phyloP scores from a whole-genome alignment of 208 protist genomes.

The Leptomonas pyrrhocoris region DNA sequence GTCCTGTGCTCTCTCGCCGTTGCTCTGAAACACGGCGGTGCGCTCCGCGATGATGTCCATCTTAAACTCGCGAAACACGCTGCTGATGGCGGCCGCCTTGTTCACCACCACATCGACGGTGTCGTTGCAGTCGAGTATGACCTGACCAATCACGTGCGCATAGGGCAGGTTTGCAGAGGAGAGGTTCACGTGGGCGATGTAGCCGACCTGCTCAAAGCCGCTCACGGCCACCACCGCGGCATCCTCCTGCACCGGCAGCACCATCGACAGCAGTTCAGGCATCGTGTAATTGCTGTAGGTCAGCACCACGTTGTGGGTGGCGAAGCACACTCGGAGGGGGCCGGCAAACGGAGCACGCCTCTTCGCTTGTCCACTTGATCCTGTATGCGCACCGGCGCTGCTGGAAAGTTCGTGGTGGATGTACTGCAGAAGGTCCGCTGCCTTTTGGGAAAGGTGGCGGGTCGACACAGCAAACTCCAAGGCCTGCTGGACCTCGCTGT shows the following conservation, averaged over 20 bases:
- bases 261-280: conserved; percentile 68
- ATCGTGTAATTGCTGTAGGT: conserved; percentile 83
- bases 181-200: conserved; percentile 98
- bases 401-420: conserved; percentile 13
- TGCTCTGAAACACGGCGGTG: background rate
- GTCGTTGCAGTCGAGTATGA: conserved; percentile 96
- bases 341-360: conserved; percentile 1
- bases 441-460: background rate
- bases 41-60: conserved; percentile 97
- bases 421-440: conserved; percentile 22
- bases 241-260: conserved; percentile 33
- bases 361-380: background rate
- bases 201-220: conserved; percentile 92
- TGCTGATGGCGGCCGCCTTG: conserved; percentile 95
- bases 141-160: conserved; percentile 92
- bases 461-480: conserved; percentile 5
- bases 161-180: conserved; percentile 91
- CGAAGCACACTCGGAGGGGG: conserved; percentile 32
- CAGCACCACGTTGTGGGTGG: conserved; percentile 45
- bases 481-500: background rate
- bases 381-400: background rate
- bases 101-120: conserved; percentile 96
- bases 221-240: conserved; percentile 52
- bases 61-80: conserved; percentile 95
- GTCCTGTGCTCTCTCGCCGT: background rate